Base-by-base conservation (phyloP, 352 stramenopile species). In the Peronospora destructor region DNA sequence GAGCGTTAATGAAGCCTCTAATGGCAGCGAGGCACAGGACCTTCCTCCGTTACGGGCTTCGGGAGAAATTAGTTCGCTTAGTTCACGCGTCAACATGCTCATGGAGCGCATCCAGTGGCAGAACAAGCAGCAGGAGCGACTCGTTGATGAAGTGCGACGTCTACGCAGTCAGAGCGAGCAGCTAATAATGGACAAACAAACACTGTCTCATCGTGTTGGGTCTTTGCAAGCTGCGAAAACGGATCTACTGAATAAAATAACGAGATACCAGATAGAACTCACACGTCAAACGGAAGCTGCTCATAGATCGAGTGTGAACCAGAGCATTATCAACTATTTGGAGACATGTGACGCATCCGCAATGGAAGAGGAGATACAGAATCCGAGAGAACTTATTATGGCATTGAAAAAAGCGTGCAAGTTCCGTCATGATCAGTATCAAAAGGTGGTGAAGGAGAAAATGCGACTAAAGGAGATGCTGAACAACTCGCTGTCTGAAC, bases 401-500 rank as follows among this genome's bases (percentile, higher is more conserved):
- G 79, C 79, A 17, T 62, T 91, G 21, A 91, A 91, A 56, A 91
- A 91, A 48, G 79, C 78, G 9, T 90, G 78, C 62, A 69, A 73
- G 59, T 91, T 88, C 45, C 74, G 79, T 4, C 76, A 87, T 49
- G 77, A 91, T 32, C 79, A 91, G 69, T 91, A 88, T 46, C 64
- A 87, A 46, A 88, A 91, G 49, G 79, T 74, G 10, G 73, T 91
- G 28, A 85, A 85, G 45, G 79, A 91, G 37, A 91, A 91, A 45
- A 62, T 53, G 40, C 72, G 69, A 12, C 66, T 91, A 33, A 87
- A 87, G 58, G 62, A 76, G 9, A 79, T 87, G 68, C 57, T 90
- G 12, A 63, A 73, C 59, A 74, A 50, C 39, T 32, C 58, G 8
- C 61, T 73, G 44, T 39, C 45, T 14, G 49, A 59, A 38, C 11